Conservation (phyloP, 352 stramenopile genomes). For the Globisporangium okanoganense region DNA sequence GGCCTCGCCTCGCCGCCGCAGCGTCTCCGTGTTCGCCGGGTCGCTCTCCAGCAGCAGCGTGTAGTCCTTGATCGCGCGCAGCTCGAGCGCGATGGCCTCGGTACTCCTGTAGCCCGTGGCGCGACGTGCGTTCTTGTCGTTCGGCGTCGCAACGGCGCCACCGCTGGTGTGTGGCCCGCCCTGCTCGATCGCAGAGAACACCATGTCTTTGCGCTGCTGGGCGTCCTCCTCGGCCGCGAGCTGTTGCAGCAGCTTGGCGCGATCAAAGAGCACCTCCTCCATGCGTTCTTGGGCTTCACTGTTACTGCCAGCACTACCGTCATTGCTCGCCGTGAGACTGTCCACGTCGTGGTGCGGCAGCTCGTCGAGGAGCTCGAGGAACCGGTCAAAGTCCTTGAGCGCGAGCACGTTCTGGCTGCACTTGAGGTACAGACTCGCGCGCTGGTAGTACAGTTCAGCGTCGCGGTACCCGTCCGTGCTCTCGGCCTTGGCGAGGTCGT, state of each 20-base stretch:
- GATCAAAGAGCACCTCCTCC: conserved; percentile 57
- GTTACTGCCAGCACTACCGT: not conserved
- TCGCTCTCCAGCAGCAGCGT: conserved; percentile 43
- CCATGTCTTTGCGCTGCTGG: conserved; percentile 37
- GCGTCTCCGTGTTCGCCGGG: conserved; percentile 33
- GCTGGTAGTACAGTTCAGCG: conserved; percentile 55
- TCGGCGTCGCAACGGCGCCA: conserved; percentile 3
- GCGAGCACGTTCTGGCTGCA: conserved; percentile 43
- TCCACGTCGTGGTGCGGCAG: conserved; percentile 22
- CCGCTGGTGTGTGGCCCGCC: conserved; percentile 17
- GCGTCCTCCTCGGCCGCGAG: conserved; percentile 52
- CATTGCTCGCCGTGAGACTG: not conserved
- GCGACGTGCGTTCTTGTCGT: conserved; percentile 7
- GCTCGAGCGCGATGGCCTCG: conserved; percentile 31
- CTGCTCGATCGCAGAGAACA: conserved; percentile 42
- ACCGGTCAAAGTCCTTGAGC: conserved; percentile 56
- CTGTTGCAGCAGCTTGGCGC: conserved; percentile 46
- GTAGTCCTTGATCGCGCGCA: conserved; percentile 64
- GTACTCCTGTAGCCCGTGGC: conserved; percentile 31
- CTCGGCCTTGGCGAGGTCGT: conserved; percentile 52
- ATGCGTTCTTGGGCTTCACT: conserved; percentile 21
- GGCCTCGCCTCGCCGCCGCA: conserved; percentile 46
- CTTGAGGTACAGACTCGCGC: conserved; percentile 45
- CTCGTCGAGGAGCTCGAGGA: conserved; percentile 65
- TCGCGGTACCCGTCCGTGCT: conserved; percentile 42